Evolutionary conservation across 768 basidiomycete species (phyloP).

Genomic region (Calocybe indica): DNA sequence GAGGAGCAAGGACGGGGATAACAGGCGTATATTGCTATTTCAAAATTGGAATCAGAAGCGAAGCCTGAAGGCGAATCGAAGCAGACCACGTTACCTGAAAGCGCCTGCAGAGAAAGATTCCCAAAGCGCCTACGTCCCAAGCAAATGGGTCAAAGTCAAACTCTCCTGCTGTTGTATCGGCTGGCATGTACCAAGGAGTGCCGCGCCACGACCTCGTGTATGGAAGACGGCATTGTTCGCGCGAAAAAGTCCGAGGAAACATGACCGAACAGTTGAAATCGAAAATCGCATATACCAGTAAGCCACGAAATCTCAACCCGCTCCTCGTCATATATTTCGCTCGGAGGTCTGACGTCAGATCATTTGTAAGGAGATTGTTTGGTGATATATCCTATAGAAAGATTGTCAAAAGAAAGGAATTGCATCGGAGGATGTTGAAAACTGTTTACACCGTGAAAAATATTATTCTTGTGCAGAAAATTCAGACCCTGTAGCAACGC

Average conservation of each 20-base stretch:
- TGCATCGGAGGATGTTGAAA: too few relatives aligned
- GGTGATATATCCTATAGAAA: not conserved
- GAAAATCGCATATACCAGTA: not conserved
- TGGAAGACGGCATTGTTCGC: not conserved
- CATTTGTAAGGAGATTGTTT: not conserved
- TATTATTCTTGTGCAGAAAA: not conserved
- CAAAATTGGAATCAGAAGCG: not conserved
- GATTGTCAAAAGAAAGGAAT: not conserved
- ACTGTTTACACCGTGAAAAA: not conserved
- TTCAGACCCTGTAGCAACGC: not conserved
- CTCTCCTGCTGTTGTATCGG: constrained; percentile 15
- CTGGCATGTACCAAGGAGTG: not conserved
- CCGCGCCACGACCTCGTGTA: not conserved
- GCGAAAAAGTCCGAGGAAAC: not conserved
- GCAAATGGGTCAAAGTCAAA: constrained; percentile 19
- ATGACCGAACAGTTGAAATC: not conserved
- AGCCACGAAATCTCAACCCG: not conserved
- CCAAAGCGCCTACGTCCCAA: constrained; percentile 18
- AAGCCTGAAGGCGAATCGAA: not conserved
- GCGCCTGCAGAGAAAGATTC: not conserved
- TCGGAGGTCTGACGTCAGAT: not conserved
- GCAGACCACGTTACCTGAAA: constrained; percentile 7
- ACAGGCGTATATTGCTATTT: not conserved
- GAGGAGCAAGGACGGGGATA: constrained; percentile 5
- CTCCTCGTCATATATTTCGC: not conserved